Percentiles rank a stretch among this genome's conserved stretches.
These are phyloP conservation scores for Bolboschoenus planiculmis DNA, from an alignment of 176 grass and related monocot species.

Conservation along the genomic window DNA sequence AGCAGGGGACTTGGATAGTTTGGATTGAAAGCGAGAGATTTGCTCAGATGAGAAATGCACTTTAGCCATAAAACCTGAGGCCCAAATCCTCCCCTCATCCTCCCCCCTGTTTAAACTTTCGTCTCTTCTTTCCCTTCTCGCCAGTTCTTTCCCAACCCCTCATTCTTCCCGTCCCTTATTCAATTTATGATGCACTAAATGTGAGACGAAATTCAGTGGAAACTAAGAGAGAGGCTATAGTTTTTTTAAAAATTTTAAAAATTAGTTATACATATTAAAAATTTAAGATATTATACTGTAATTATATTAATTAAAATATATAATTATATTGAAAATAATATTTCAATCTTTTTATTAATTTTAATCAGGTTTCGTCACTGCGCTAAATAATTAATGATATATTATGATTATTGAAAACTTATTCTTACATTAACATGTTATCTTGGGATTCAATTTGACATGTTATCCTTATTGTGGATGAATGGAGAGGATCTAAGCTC, in stretches of 20 bases:
- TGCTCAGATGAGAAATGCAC: constrained; percentile 24
- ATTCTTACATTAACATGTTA: neutral
- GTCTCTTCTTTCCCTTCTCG: neutral
- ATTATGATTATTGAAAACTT: neutral
- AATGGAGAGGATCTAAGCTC: neutral
- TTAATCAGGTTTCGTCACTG: no score
- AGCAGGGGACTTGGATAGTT: neutral
- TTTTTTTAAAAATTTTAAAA: no score
- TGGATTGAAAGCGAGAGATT: constrained; percentile 32
- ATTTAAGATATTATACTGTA: no score
- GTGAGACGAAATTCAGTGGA: no score
- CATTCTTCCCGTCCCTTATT: neutral
- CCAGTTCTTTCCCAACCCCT: neutral
- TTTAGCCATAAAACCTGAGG: constrained; percentile 32
- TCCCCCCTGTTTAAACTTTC: neutral
- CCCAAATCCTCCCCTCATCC: constrained; percentile 27
- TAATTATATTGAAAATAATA: no score
- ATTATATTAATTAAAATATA: no score
- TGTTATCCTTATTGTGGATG: neutral
- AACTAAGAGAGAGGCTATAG: no score
- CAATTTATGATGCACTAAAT: neutral
- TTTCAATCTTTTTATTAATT: no score
- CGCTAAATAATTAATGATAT: no score
- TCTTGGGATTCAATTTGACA: neutral
- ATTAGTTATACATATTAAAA: no score